These are phyloP conservation scores for Umbelopsis sp. DNA, from an alignment of 192 early-diverging fungal species.

Conservation along the genomic window DNA sequence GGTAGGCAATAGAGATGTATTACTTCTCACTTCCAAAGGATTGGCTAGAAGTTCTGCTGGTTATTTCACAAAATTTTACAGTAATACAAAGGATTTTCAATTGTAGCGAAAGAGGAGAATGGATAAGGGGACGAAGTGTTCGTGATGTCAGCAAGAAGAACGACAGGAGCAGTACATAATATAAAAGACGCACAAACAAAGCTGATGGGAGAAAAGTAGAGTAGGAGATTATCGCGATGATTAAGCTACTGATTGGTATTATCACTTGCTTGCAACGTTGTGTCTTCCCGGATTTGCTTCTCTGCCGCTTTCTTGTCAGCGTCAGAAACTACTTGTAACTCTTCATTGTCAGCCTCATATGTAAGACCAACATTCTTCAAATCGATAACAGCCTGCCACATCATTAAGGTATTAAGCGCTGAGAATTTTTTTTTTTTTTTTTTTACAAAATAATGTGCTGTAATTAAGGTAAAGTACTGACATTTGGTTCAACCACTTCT, in stretches of 20 bases:
- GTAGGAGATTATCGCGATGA: conserved; percentile 15
- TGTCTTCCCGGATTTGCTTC: conserved; percentile 5
- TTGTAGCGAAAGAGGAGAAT: conserved; percentile 2
- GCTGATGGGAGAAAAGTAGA: not conserved
- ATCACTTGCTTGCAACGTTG: conserved; percentile 3
- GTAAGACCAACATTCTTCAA: not conserved
- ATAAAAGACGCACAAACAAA: conserved; percentile 17
- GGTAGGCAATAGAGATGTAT: conserved; percentile 5
- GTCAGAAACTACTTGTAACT: not conserved
- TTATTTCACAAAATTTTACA: conserved; percentile 20
- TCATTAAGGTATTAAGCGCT: not conserved
- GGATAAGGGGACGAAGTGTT: not conserved
- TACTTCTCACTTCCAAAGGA: not conserved
- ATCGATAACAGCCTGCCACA: not conserved
- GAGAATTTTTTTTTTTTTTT: not conserved
- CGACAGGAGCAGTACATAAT: not conserved
- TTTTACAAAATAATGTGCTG: not conserved
- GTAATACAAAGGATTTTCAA: not conserved
- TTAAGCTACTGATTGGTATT: conserved; percentile 2
- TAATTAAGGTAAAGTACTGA: not conserved
- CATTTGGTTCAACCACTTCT: not conserved
- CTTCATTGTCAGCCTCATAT: not conserved
- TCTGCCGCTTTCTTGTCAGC: not conserved
- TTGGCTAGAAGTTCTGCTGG: conserved; percentile 8
- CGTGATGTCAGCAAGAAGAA: conserved; percentile 1